Evolutionary conservation across 352 stramenopile species (phyloP), one percentile per base, ranked within the genome.

Genomic region (Phytophthora syringae): DNA sequence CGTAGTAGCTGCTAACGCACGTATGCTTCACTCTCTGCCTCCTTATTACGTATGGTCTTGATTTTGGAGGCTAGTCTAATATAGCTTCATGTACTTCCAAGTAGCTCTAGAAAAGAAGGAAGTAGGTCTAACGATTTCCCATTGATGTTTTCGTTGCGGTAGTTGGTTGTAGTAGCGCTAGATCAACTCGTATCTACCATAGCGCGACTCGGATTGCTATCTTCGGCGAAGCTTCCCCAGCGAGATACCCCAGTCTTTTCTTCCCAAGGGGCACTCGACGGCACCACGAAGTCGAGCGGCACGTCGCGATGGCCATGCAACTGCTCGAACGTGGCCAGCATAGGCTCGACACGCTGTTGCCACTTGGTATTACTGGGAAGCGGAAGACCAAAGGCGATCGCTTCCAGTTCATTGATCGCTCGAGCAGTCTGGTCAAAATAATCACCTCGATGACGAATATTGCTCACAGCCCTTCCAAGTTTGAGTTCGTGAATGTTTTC

Each of bases 231-330:
- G 34, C 50, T n/a, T 57, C 20, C 50, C 34, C 32, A 57, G 30
- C 34, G 25, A 11, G 15, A 34, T 20, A 20, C 86, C 86, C 71
- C 83, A 90, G 0, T 84, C 80, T 28, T 80, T 82, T 92, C 69
- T 4, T 86, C 83, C 89, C 90, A 98, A 11, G 80, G 60, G 24
- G 62, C 64, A 18, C 55, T 21, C 0, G 72, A 53, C 5, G 93
- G 91, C 0, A 98, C 87, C 30, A 90, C 79, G 71, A 97, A 98
- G 21, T 89, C 82, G 59, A 95, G 86, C 16, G 86, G 18, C 21
- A 32, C 22, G 12, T 22, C 43, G 71, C 73, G 30, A 86, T 85
- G n/a, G 68, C 40, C 52, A 43, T 45, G 27, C 5, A 42, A 20
- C 21, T 44, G 40, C 27, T 62, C 28, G 30, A 62, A 40, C 28